Evolutionary conservation across 2,329 filamentous ascomycete species (phyloP), one percentile per base, ranked within the genome.

Genomic region (Lecanicillium sp.): DNA sequence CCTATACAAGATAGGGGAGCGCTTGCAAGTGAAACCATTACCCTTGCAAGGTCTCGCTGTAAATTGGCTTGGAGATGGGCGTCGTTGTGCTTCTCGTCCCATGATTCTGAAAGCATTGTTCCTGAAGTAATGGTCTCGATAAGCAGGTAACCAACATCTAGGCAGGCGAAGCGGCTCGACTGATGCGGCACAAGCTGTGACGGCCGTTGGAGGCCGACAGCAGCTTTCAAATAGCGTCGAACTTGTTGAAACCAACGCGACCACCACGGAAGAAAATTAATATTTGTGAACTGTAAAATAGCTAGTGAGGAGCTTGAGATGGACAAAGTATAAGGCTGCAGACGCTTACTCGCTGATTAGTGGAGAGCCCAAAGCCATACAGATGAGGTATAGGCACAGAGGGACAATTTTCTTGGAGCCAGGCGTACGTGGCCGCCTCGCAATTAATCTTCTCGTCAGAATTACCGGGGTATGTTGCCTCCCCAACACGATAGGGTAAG

Each of bases 381-480:
- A 54, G 41, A 18, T 43, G 39, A 27, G 51, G 50, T 31, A 53
- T 50, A 15, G 45, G 50, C 16, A 54, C 43, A 20, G 42, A 40
- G 15, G 50, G 50, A 39, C 46, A 49, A 19, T 48, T 41, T 29
- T 45, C 31, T 16, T 47, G 38, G 27, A 50, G 35, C 48, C 48
- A 50, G 11, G 39, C 42, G 16, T 50, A 49, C n/a, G 45, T 42
- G 9, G 42, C 45, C 27, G 45, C 47, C 31, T 50, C 46, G 38
- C 33, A 41, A 20, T 43, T 42, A 29, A 66, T 15, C 50, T 67
- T 67, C 48, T 67, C 62, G 32, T 68, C 59, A 11, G 53, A 55
- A 37, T 60, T 65, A 13, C 61, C 63, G 6, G 60, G 60, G 34
- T 52, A 44, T 16, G 33, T 41, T 15, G 35, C 38, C 39, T 67